Evolutionary conservation across 1,139 yeast species (phyloP), one percentile per base, ranked within the genome.

Genomic region (Magnusiomyces clavatus): DNA sequence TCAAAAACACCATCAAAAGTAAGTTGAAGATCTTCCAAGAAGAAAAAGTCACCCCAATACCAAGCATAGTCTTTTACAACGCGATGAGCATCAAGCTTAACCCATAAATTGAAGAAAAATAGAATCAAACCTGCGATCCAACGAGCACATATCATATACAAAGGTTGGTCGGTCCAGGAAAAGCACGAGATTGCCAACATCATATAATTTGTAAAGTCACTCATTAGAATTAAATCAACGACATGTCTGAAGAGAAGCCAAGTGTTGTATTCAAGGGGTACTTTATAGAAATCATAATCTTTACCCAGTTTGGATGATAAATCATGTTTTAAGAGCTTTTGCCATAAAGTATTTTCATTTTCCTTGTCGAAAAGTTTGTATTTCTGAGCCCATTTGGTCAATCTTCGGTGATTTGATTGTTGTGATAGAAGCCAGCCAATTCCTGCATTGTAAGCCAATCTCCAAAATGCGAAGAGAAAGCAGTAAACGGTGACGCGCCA

Each of bases 21-120:
- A 62, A 87, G 76, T 57, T 85, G 84, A 63, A 83, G 81, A 60
- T 86, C 87, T 64, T 86, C 85, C 56, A 90, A 76, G 69, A 85
- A 86, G 75, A 87, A 87, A 70, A 87, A 87, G 67, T 87, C 96
- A 36, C 96, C 96, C 96, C 96, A 87, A 68, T 87, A 87, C 96
- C 96, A 87, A 12, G 96, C 96, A 64, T 82, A 88, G 67, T 87
- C 96, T 65, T 87, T 86, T 53, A 87, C 90, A 24, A 88, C 90
- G 59, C 89, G 78, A 66, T 87, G 96, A 40, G 96, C 96, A 68
- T 87, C 92, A 14, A 86, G 72, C 65, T 87, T 87, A 49, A 87
- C 96, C 94, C 95, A 86, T 44, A 84, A 73, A 64, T 86, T 86
- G 72, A 87, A 86, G 47, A 83, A 59, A 54, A 86, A 78, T 59